A percentile compares a stretch with the other conserved stretches of the same genome.
Conservation (phyloP, 1,284 basidiomycete species). For the Lignosus rhinocerotis region DNA sequence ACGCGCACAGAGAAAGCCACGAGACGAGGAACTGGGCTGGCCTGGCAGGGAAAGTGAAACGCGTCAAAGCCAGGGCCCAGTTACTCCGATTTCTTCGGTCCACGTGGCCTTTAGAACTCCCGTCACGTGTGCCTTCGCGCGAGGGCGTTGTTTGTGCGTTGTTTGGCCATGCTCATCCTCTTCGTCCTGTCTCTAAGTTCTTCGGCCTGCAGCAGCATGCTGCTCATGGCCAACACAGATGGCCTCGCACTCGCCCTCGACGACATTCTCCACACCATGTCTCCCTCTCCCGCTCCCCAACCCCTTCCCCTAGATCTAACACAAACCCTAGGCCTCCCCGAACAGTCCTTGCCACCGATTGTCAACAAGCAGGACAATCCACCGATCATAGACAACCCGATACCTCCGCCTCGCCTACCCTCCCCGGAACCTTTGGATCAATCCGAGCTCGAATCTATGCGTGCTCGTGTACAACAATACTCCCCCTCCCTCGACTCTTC, state of each 20-base stretch:
- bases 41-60: too few species aligned
- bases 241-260: slow-evolving; percentile 38
- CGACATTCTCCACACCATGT: slow-evolving; percentile 43
- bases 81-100: slow-evolving; percentile 7
- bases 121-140: slow-evolving; percentile 25
- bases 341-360: slow-evolving; percentile 3
- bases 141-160: slow-evolving; percentile 27
- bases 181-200: not conserved
- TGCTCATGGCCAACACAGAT: slow-evolving; percentile 21
- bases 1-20: not conserved
- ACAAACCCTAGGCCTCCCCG: not conserved
- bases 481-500: slow-evolving; percentile 7
- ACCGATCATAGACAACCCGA: slow-evolving; percentile 4
- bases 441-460: slow-evolving; percentile 35
- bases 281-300: slow-evolving; percentile 39
- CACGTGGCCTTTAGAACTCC: slow-evolving; percentile 18
- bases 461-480: slow-evolving; percentile 29
- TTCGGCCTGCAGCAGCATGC: slow-evolving; percentile 12
- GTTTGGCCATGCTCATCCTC: slow-evolving; percentile 15
- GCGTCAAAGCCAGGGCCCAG: not conserved
- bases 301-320: slow-evolving; percentile 12
- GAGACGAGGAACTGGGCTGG: not conserved
- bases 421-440: slow-evolving; percentile 36
- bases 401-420: slow-evolving; percentile 6
- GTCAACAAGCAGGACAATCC: slow-evolving; percentile 1